Conservation (phyloP, 345 rosid genomes). For the Populus simonii region DNA sequence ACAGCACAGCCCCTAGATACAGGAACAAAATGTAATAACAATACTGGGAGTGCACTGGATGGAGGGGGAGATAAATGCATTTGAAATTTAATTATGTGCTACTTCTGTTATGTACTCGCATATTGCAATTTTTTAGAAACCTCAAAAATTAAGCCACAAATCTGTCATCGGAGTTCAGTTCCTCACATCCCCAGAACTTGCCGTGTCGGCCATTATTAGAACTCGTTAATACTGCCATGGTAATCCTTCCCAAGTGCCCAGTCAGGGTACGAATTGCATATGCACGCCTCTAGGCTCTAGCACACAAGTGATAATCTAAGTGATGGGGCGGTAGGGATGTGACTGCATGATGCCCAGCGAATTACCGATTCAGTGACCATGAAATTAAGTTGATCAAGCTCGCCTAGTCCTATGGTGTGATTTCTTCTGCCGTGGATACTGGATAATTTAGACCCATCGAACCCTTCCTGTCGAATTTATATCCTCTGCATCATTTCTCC, state of each 20-base stretch:
- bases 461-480: constrained; percentile 39
- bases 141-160: background rate
- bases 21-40: no score
- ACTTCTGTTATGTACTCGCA: background rate
- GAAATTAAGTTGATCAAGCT: constrained; percentile 56
- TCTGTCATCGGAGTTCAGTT: constrained; percentile 24
- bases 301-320: constrained; percentile 73
- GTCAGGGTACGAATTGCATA: background rate
- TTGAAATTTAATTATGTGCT: background rate
- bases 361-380: constrained; percentile 60
- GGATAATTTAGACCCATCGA: constrained; percentile 35
- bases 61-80: no score
- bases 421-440: constrained; percentile 63
- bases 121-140: background rate
- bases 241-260: background rate
- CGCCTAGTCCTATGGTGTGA: constrained; percentile 65
- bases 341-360: constrained; percentile 83
- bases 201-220: background rate
- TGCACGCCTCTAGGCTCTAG: constrained; percentile 37
- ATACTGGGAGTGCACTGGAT: no score
- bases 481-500: constrained; percentile 36
- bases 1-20: background rate
- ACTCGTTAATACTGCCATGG: background rate
- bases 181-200: constrained; percentile 2
- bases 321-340: constrained; percentile 64